Percentiles rank a stretch among this genome's conserved stretches.
Conservation (phyloP, 2,329 filamentous ascomycete genomes). For the Knoxdaviesia proteae region DNA sequence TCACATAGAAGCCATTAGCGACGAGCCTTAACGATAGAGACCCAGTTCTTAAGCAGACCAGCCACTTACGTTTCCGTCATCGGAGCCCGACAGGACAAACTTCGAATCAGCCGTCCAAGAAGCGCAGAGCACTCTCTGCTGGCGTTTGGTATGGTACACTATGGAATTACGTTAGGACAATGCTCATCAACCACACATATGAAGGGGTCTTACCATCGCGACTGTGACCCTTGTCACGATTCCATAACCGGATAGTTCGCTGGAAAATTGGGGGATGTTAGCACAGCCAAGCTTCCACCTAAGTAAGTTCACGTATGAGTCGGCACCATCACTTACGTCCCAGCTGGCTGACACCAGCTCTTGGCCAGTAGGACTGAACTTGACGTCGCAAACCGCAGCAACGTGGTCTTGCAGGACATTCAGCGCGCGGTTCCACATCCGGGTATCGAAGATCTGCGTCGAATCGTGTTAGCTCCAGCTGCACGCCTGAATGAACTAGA, state of each 20-base stretch:
- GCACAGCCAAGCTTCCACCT: neutral
- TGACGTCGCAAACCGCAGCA: conserved; percentile 82
- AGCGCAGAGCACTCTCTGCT: conserved; percentile 81
- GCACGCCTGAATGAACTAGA: neutral
- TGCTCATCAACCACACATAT: no score
- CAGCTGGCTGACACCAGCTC: conserved; percentile 82
- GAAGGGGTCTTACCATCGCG: conserved; percentile 33
- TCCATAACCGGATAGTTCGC: conserved; percentile 72
- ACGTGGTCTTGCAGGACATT: conserved; percentile 86
- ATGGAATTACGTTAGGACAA: no score
- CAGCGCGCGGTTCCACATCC: conserved; percentile 67
- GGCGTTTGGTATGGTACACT: conserved; percentile 88
- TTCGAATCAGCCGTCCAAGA: conserved; percentile 76
- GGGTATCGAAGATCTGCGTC: conserved; percentile 61
- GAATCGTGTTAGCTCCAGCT: neutral
- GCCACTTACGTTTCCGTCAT: conserved; percentile 54
- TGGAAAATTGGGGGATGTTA: neutral
- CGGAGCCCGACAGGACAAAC: conserved; percentile 76
- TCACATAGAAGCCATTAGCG: neutral
- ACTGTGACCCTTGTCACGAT: conserved; percentile 58
- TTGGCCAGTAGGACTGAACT: conserved; percentile 85
- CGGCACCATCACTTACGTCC: conserved; percentile 17
- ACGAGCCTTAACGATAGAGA: conserved; percentile 2
- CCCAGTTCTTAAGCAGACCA: neutral
- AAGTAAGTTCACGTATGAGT: neutral